Evolutionary conservation across 331 rosid genomes (phyloP), one percentile per base, ranked within the genome.

Genomic region (Cydonia oblonga): DNA sequence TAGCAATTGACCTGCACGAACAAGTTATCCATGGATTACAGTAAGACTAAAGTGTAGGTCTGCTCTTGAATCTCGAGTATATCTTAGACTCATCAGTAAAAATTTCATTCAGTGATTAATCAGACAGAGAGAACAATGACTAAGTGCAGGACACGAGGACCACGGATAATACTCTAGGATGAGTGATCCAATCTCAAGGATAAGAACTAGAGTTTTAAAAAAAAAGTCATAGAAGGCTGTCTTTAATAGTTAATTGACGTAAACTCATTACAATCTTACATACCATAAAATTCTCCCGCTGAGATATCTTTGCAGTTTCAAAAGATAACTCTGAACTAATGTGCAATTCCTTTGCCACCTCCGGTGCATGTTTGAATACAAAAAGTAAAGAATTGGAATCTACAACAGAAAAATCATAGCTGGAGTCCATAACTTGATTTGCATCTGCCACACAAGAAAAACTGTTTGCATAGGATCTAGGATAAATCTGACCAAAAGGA

Each of bases 351-450:
- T 84, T 86, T 73, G 96, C 97, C 82, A 87, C 91, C 59, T 90
- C 87, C 46, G 99, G 97, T 59, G 89, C 91, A 73, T 95, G 66
- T 73, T 90, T 88, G 84, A 89, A 90, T 76, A 95, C 78, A 82
- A 95, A 95, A 74, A 9, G 85, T 71, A 95, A 82, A 13, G 96
- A 91, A 86, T 95, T 95, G 85, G 99, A 91, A 87, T 95, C 99
- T 79, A 86, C 84, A 23, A 95, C 97, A 75, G 97, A 81, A 51
- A 95, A 80, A 68, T 95, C 97, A 75, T 84, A 95, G 52, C 87
- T 91, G 75, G 99, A 84, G 60, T 95, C 91, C 70, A 83, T 66
- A 70, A 91, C 78, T 76, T 62, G 87, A 81, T 86, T 87, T 44
- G 85, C 71, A 79, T 84, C 99, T 95, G 90, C 68, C 80, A 85